A percentile compares a stretch with the other conserved stretches of the same genome.
These are phyloP conservation scores for Sanghuangporus sanghuang DNA, from an alignment of 1,284 basidiomycete species.

Conservation along the genomic window DNA sequence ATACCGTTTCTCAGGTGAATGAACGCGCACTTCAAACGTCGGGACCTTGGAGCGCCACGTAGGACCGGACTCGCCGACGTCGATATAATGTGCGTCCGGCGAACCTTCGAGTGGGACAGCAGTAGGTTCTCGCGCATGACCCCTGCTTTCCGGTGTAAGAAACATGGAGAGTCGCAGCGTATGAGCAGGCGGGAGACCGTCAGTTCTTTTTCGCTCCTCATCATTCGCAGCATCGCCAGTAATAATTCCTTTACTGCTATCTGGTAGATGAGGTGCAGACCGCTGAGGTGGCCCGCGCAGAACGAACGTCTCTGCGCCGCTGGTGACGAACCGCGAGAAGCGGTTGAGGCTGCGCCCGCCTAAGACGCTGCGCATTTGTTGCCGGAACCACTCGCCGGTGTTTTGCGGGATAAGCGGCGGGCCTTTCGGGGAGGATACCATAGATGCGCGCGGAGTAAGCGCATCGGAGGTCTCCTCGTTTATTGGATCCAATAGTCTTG, in stretches of 20 bases:
- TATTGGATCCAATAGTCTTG: conserved; percentile 38
- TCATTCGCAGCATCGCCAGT: not conserved
- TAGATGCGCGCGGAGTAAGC: conserved; percentile 45
- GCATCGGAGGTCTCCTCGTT: conserved; percentile 25
- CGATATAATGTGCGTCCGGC: conserved; percentile 67
- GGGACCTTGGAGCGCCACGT: conserved; percentile 71
- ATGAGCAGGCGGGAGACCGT: conserved; percentile 23
- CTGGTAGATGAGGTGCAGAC: conserved; percentile 9
- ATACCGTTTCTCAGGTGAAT: conserved; percentile 70
- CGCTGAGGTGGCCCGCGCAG: conserved; percentile 43
- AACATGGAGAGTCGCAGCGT: conserved; percentile 6
- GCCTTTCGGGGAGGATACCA: conserved; percentile 15
- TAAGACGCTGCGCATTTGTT: conserved; percentile 43
- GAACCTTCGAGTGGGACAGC: conserved; percentile 36
- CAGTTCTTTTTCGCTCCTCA: conserved; percentile 13
- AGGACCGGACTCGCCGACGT: conserved; percentile 67
- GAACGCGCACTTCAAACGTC: conserved; percentile 68
- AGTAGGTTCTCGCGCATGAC: conserved; percentile 8
- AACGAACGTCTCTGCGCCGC: conserved; percentile 78
- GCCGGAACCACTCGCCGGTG: conserved; percentile 69
- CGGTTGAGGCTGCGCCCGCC: conserved; percentile 75
- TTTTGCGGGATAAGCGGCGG: conserved; percentile 59
- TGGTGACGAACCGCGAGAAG: conserved; percentile 81
- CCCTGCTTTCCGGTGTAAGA: conserved; percentile 15
- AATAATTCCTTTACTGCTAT: not conserved